A percentile compares a stretch with the other conserved stretches of the same genome.
These are phyloP conservation scores for Lichina pygmaea DNA, from an alignment of 495 filamentous ascomycete species.

Conservation along the genomic window DNA sequence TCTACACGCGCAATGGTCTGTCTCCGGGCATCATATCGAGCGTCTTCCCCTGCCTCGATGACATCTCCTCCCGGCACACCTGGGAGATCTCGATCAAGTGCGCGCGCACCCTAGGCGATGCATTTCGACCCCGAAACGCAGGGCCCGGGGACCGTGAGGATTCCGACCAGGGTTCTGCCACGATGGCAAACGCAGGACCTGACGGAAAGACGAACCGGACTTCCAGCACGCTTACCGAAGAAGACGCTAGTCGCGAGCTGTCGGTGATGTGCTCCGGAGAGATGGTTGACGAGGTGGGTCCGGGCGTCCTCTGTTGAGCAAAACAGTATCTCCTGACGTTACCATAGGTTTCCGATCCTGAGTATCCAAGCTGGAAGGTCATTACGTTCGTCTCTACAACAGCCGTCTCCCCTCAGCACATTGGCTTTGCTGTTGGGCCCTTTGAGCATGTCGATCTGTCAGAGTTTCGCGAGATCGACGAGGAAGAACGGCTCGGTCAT, in stretches of 20 bases:
- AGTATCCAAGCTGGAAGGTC: constrained; percentile 51
- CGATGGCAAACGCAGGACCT: too few species aligned
- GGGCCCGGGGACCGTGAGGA: constrained; percentile 5
- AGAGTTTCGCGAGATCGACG: constrained; percentile 66
- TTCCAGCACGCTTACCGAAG: constrained; percentile 20
- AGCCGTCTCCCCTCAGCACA: constrained; percentile 54
- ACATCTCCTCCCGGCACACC: constrained; percentile 43
- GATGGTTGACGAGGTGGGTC: constrained; percentile 42
- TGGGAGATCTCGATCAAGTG: constrained; percentile 78
- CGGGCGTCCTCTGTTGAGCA: not conserved
- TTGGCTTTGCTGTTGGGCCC: constrained; percentile 78
- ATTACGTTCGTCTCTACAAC: constrained; percentile 49
- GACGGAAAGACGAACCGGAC: constrained; percentile 2
- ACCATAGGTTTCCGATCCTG: constrained; percentile 30
- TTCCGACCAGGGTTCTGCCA: constrained; percentile 3
- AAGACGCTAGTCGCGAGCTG: constrained; percentile 70
- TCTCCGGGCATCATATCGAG: constrained; percentile 56
- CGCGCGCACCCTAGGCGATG: constrained; percentile 61
- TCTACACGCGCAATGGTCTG: constrained; percentile 59
- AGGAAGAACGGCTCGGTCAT: constrained; percentile 65
- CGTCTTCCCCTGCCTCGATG: constrained; percentile 81
- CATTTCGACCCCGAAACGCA: constrained; percentile 20
- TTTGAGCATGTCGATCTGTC: constrained; percentile 83
- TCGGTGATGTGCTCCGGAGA: constrained; percentile 76
- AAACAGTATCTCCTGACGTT: not conserved